These are phyloP conservation scores for Pythium grandisporangium DNA, from an alignment of 352 stramenopile species.

Conservation along the genomic window DNA sequence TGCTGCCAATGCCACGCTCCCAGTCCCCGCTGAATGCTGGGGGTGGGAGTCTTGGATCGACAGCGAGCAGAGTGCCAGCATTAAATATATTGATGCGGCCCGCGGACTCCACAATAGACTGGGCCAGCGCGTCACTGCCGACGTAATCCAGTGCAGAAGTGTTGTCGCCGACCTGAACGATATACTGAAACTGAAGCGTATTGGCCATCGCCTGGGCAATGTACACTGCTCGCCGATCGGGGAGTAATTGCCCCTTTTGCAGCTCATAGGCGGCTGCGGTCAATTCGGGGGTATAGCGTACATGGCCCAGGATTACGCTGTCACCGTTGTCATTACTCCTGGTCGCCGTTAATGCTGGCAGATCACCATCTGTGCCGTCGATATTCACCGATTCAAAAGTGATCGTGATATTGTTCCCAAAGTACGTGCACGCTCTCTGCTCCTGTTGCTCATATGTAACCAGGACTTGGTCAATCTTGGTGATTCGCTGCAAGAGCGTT, in stretches of 20 bases:
- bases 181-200: conserved; percentile 61
- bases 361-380: conserved; percentile 43
- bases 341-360: conserved; percentile 51
- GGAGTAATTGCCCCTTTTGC: conserved; percentile 32
- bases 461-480: conserved; percentile 40
- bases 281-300: conserved; percentile 31
- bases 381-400: conserved; percentile 76
- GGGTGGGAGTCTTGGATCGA: conserved; percentile 38
- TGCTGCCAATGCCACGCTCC: conserved; percentile 49
- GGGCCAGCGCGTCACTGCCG: conserved; percentile 39
- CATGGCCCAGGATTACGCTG: conserved; percentile 24
- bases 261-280: conserved; percentile 53
- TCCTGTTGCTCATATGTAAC: conserved; percentile 57
- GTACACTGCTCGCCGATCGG: conserved; percentile 30
- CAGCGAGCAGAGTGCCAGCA: conserved; percentile 13
- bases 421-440: conserved; percentile 53
- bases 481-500: conserved; percentile 49
- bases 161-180: conserved; percentile 45
- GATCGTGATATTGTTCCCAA: conserved; percentile 73
- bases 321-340: conserved; percentile 32
- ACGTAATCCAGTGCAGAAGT: conserved; percentile 54
- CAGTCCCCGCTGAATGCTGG: conserved; percentile 41
- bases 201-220: conserved; percentile 13
- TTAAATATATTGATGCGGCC: conserved; percentile 28
- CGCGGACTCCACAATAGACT: conserved; percentile 18